Percentiles rank a stretch among this genome's conserved stretches.
These are phyloP conservation scores for Myxozyma geophila DNA, from an alignment of 805 yeast genomes.

Conservation along the genomic window DNA sequence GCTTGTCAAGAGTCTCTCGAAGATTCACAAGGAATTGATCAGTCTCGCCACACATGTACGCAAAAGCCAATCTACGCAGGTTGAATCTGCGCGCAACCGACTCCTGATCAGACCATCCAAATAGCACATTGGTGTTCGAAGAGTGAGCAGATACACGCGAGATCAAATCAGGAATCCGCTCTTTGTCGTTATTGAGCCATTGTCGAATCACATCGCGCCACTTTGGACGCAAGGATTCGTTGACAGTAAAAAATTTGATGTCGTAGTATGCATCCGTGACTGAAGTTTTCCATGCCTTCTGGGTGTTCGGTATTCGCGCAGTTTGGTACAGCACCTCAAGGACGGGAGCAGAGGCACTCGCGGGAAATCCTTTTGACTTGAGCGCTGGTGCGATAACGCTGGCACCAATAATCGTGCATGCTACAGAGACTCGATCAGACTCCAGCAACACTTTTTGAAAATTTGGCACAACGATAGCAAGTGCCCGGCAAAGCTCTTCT, in stretches of 20 bases:
- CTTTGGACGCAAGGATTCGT: conserved; percentile 40
- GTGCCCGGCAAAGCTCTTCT: conserved; percentile 53
- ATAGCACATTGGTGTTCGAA: conserved; percentile 61
- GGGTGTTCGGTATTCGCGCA: conserved; percentile 44
- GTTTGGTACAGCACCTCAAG: conserved; percentile 52
- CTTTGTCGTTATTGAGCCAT: conserved; percentile 72
- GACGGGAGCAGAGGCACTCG: conserved; percentile 49
- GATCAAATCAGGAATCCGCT: conserved; percentile 59
- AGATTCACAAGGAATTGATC: conserved; percentile 59
- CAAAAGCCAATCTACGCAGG: conserved; percentile 65
- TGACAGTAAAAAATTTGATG: conserved; percentile 55
- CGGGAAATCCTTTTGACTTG: conserved; percentile 52
- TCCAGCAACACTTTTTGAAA: conserved; percentile 57
- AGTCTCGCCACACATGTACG: conserved; percentile 63
- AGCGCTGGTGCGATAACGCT: conserved; percentile 59
- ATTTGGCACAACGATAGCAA: conserved; percentile 50
- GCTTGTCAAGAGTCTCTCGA: conserved; percentile 53
- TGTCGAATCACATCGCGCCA: conserved; percentile 63
- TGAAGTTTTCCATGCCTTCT: conserved; percentile 65
- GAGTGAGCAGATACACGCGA: conserved; percentile 53
- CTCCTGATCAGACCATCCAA: conserved; percentile 77
- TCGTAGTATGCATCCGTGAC: conserved; percentile 71
- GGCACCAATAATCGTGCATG: conserved; percentile 58
- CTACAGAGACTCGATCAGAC: conserved; percentile 60
- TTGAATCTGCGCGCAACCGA: conserved; percentile 56